Evolutionary conservation across 129 eudicot genomes (phyloP).

Genomic region (Flaveria ramosissima): DNA sequence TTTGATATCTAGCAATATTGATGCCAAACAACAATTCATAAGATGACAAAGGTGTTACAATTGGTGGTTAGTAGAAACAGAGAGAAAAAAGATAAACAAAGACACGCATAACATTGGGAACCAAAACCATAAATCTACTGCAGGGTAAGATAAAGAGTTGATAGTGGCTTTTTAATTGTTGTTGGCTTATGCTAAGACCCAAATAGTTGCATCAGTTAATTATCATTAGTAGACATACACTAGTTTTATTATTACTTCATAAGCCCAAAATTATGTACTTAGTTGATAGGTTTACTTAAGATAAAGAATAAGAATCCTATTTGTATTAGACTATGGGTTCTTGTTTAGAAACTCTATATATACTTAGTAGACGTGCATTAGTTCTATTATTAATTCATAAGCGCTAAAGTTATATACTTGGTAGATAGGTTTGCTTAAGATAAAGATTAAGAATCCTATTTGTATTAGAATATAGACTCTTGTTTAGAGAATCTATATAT

Average conservation of each 20-base stretch:
- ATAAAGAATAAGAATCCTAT: background rate
- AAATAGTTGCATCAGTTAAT: background rate
- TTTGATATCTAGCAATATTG: background rate
- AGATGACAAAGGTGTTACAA: background rate
- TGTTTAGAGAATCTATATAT: background rate
- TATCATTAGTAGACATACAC: background rate
- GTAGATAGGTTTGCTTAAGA: background rate
- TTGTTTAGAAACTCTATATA: background rate
- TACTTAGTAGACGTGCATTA: background rate
- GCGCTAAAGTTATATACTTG: background rate
- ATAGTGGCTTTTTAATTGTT: background rate
- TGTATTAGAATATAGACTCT: no score
- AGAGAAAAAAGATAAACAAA: background rate
- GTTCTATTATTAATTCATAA: background rate
- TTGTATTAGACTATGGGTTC: no score
- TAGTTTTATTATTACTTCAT: background rate
- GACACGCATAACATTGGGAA: background rate
- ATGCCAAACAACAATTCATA: background rate
- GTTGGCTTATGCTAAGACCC: background rate
- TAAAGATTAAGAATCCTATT: background rate
- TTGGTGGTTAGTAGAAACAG: background rate
- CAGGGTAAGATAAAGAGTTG: background rate
- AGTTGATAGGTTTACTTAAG: background rate
- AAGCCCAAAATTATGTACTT: background rate
- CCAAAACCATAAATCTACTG: background rate